phyloP scores from a whole-genome alignment of 495 filamentous ascomycete genomes.

The Aspergillus cavernicola region DNA sequence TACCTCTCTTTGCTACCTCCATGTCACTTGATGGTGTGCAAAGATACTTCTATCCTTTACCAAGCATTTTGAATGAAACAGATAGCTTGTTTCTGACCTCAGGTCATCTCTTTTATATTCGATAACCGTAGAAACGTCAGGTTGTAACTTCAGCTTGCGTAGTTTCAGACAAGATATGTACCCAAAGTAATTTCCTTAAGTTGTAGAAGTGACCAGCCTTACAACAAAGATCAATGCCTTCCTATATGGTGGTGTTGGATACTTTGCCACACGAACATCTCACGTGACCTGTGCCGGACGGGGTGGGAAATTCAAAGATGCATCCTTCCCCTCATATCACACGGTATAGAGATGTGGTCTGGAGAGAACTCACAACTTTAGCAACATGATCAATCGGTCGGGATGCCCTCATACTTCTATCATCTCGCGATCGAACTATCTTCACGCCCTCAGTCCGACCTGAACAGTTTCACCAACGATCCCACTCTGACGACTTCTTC shows the following conservation, averaged over 20 bases:
- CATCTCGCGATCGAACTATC: slow-evolving; percentile 82
- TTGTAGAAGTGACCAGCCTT: too few species aligned
- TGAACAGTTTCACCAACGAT: slow-evolving; percentile 5
- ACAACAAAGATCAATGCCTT: too few species aligned
- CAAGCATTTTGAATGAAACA: neutral
- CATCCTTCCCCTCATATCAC: neutral
- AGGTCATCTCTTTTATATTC: neutral
- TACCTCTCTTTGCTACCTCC: slow-evolving; percentile 26
- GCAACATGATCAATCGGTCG: slow-evolving; percentile 34
- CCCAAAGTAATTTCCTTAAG: too few species aligned
- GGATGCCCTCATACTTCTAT: slow-evolving; percentile 86
- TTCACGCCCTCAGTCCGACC: slow-evolving; percentile 48
- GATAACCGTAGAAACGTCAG: neutral
- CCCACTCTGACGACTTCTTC: slow-evolving; percentile 14
- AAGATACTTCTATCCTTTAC: slow-evolving; percentile 19
- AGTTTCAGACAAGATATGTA: too few species aligned
- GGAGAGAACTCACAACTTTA: slow-evolving; percentile 5
- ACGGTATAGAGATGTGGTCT: neutral
- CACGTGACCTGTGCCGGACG: slow-evolving; percentile 7
- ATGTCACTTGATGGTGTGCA: slow-evolving; percentile 15
- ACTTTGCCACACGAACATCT: too few species aligned
- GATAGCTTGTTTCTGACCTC: slow-evolving; percentile 1
- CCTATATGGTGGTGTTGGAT: too few species aligned
- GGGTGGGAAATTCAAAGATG: neutral
- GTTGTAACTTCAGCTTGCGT: neutral